Percentiles rank a stretch among this genome's conserved stretches.
Conservation (phyloP, 805 yeast genomes). For the Zygotorulaspora chibaensis region DNA sequence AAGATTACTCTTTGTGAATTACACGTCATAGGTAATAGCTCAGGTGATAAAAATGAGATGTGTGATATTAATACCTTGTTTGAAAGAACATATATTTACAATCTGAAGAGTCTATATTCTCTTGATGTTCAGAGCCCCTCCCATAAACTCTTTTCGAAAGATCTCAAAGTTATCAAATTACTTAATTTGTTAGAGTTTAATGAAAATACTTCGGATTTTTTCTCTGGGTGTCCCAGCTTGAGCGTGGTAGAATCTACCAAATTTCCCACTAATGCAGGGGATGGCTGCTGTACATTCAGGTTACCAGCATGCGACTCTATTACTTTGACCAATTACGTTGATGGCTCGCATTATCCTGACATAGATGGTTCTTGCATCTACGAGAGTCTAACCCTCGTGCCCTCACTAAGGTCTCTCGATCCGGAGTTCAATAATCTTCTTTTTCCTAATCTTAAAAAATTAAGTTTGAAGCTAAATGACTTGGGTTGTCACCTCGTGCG, state of each 20-base stretch:
- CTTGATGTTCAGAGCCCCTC: slow-evolving; percentile 17
- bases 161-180: slow-evolving; percentile 18
- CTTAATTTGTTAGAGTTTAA: slow-evolving; percentile 10
- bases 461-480: slow-evolving; percentile 11
- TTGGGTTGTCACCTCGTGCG: slow-evolving; percentile 10
- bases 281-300: slow-evolving; percentile 6
- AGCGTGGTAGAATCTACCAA: slow-evolving; percentile 19
- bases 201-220: slow-evolving; percentile 10
- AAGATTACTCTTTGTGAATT: slow-evolving; percentile 23
- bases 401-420: slow-evolving; percentile 18
- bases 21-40: slow-evolving; percentile 22
- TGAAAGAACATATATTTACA: slow-evolving; percentile 22
- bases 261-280: slow-evolving; percentile 15
- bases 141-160: slow-evolving; percentile 17
- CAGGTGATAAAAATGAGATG: slow-evolving; percentile 7
- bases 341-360: slow-evolving; percentile 14
- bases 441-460: slow-evolving; percentile 17
- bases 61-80: slow-evolving; percentile 27
- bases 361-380: slow-evolving; percentile 22
- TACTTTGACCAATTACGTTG: slow-evolving; percentile 19
- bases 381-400: slow-evolving; percentile 13
- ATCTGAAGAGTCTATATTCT: slow-evolving; percentile 20
- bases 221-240: slow-evolving; percentile 18
- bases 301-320: slow-evolving; percentile 25
- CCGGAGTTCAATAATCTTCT: slow-evolving; percentile 16